Evolutionary conservation across 768 basidiomycete genomes (phyloP).

Genomic region (Astraeus odoratus): DNA sequence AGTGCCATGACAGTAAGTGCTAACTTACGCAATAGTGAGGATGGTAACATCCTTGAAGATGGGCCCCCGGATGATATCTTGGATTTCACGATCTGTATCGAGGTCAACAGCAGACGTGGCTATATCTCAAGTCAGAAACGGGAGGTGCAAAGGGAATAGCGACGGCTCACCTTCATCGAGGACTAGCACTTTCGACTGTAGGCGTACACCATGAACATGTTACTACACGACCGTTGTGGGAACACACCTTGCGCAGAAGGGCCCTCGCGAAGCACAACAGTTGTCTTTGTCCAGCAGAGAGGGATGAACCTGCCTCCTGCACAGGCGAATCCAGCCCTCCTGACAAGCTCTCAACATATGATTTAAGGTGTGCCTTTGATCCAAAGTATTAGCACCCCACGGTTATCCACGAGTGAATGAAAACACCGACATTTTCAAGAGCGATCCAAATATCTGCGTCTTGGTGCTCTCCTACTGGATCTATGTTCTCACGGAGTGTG

Average conservation of each 20-base stretch:
- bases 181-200: slow-evolving; percentile 75
- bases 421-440: slow-evolving; percentile 49
- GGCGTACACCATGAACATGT: slow-evolving; percentile 1
- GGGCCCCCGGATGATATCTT: slow-evolving; percentile 78
- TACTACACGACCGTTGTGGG: not conserved
- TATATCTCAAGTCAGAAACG: slow-evolving; percentile 19
- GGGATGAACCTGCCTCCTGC: slow-evolving; percentile 71
- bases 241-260: slow-evolving; percentile 59
- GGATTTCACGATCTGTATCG: slow-evolving; percentile 84
- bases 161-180: slow-evolving; percentile 72
- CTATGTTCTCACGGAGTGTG: slow-evolving; percentile 80
- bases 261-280: slow-evolving; percentile 87
- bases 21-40: slow-evolving; percentile 73
- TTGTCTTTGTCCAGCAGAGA: slow-evolving; percentile 83
- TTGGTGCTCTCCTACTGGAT: slow-evolving; percentile 66
- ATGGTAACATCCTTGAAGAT: slow-evolving; percentile 77
- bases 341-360: slow-evolving; percentile 58
- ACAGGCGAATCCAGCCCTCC: slow-evolving; percentile 68
- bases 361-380: slow-evolving; percentile 55
- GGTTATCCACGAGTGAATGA: not conserved
- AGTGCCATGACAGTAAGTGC: too few relatives aligned
- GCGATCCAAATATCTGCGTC: slow-evolving; percentile 88
- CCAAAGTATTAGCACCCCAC: not conserved
- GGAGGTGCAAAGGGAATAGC: not conserved
- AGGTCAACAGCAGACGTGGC: slow-evolving; percentile 88